Evolutionary conservation across 768 basidiomycete genomes (phyloP).

Genomic region (Rhizopogon salebrosus): DNA sequence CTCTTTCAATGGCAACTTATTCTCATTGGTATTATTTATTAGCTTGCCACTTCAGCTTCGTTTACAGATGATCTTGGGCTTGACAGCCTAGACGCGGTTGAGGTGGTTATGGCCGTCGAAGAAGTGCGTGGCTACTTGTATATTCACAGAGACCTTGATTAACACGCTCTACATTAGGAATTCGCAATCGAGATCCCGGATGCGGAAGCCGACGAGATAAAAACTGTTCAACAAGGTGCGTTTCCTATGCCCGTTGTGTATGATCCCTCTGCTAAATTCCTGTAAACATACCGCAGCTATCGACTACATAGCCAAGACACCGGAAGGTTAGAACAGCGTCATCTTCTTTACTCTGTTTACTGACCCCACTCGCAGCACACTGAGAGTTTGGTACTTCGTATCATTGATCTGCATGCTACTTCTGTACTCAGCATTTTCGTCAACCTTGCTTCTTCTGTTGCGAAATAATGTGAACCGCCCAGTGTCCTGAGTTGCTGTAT

Average conservation of each 20-base stretch:
- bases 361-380: conserved; percentile 35
- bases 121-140: conserved; percentile 45
- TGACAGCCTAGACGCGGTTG: conserved; percentile 95
- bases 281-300: conserved; percentile 54
- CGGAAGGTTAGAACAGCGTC: conserved; percentile 57
- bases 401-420: conserved; percentile 6
- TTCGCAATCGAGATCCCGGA: conserved; percentile 98
- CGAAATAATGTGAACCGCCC: too few species aligned
- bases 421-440: conserved; percentile 17
- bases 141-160: conserved; percentile 5
- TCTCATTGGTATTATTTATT: conserved; percentile 16
- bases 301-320: conserved; percentile 91
- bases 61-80: conserved; percentile 53
- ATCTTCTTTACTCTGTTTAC: conserved; percentile 9
- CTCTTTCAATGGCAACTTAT: conserved; percentile 21
- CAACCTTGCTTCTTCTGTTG: conserved; percentile 3
- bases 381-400: conserved; percentile 25
- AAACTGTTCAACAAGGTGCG: conserved; percentile 86
- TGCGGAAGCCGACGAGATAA: conserved; percentile 91
- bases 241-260: conserved; percentile 1
- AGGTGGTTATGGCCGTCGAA: conserved; percentile 98
- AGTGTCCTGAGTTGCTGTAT: too few species aligned
- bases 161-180: conserved; percentile 48
- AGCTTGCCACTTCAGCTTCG: conserved; percentile 61
- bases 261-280: neutral